Conservation (phyloP, 176 grass and related monocot genomes). For the Eleusine coracana region DNA sequence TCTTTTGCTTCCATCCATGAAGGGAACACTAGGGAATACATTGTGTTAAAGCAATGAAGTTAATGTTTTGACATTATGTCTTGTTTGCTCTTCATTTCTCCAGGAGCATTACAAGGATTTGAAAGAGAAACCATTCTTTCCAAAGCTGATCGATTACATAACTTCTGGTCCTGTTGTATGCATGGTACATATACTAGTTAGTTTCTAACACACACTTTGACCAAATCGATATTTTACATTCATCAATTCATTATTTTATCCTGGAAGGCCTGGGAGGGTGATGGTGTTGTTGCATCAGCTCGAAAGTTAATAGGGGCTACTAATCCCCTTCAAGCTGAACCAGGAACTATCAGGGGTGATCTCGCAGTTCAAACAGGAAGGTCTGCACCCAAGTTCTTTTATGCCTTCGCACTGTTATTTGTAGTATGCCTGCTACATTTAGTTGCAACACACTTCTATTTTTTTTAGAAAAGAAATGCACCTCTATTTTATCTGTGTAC, state of each 20-base stretch:
- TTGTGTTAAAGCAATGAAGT: background rate
- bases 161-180: constrained; percentile 98
- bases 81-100: constrained; percentile 25
- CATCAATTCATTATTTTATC: background rate
- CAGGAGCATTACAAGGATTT: constrained; percentile 99
- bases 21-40: background rate
- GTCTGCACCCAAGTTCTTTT: constrained; percentile 34
- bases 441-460: background rate
- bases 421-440: background rate
- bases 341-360: constrained; percentile 91
- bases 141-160: constrained; percentile 76
- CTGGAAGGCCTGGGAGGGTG: constrained; percentile 91
- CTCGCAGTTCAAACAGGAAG: constrained; percentile 98
- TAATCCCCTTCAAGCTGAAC: constrained; percentile 94
- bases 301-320: constrained; percentile 95
- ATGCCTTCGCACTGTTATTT: constrained; percentile 29
- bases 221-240: background rate
- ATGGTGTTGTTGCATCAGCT: constrained; percentile 86
- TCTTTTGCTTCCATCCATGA: background rate
- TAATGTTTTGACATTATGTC: background rate
- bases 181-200: constrained; percentile 66
- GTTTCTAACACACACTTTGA: background rate
- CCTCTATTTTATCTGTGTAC: background rate
- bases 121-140: constrained; percentile 84
- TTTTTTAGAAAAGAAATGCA: no score